Conservation (phyloP, 2,329 filamentous ascomycete genomes). For the Biscogniauxia sp. region DNA sequence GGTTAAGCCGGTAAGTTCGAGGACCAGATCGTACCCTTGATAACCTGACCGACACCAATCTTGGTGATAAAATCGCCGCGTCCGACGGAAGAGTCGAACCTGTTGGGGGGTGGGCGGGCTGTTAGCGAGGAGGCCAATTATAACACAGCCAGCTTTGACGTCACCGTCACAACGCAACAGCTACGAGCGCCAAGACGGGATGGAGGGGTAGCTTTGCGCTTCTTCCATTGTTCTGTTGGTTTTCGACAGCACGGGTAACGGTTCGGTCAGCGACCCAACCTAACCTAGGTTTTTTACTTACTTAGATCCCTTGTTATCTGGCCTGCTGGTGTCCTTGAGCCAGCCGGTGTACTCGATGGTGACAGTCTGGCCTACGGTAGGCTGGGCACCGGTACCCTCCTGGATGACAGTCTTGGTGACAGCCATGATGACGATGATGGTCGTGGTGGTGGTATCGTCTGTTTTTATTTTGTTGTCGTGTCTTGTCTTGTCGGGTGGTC, state of each 20-base stretch:
- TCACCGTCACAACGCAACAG: conserved; percentile 8
- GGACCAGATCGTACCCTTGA: conserved; percentile 62
- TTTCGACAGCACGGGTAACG: background rate
- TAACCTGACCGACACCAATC: conserved; percentile 83
- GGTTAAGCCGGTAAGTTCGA: background rate
- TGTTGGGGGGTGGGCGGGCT: conserved; percentile 37
- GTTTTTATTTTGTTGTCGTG: too few relatives aligned
- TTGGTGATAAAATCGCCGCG: conserved; percentile 71
- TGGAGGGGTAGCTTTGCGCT: conserved; percentile 11
- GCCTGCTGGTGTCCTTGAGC: conserved; percentile 65
- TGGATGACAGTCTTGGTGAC: conserved; percentile 66
- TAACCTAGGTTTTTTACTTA: conserved; percentile 42
- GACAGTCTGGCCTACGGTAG: conserved; percentile 68
- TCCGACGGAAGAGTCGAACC: conserved; percentile 85
- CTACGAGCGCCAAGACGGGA: background rate
- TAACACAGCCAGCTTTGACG: conserved; percentile 5
- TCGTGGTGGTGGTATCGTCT: too few relatives aligned
- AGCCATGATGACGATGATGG: conserved; percentile 54
- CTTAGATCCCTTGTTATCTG: conserved; percentile 68
- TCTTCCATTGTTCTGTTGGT: background rate
- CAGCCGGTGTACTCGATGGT: conserved; percentile 90
- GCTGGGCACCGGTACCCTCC: conserved; percentile 61
- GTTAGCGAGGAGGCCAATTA: conserved; percentile 13
- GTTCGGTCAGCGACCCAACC: too few relatives aligned
- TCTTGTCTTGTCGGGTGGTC: conserved; percentile 7